These are phyloP conservation scores for Cryptomeria japonica DNA, from an alignment of 75 land plant genomes.

Conservation along the genomic window DNA sequence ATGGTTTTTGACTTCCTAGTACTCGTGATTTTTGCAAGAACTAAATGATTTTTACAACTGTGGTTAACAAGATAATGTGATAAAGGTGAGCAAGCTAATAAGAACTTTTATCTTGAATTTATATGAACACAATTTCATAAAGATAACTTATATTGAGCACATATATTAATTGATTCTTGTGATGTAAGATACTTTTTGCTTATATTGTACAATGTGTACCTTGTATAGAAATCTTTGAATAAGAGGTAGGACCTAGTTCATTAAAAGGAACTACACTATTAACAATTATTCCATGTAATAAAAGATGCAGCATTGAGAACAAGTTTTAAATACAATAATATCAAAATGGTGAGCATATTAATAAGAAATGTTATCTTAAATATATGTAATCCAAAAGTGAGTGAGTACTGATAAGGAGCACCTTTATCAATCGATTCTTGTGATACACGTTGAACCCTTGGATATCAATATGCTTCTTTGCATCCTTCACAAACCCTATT, in stretches of 20 bases:
- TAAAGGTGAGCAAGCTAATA: not conserved
- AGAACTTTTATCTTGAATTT: not conserved
- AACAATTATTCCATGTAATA: not conserved
- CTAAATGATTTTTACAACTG: too few relatives aligned
- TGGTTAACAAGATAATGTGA: not conserved
- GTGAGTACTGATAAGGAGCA: not conserved
- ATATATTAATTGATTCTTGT: constrained; percentile 94
- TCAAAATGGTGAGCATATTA: not conserved
- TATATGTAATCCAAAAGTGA: not conserved
- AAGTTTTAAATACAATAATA: not conserved
- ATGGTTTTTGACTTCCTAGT: too few relatives aligned
- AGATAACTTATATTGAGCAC: constrained; percentile 14
- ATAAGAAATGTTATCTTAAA: not conserved
- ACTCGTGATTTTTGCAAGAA: too few relatives aligned
- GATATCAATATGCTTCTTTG: constrained; percentile 79
- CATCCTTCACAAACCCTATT: constrained; percentile 96
- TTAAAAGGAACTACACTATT: not conserved
- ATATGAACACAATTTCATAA: not conserved
- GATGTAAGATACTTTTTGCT: constrained; percentile 40
- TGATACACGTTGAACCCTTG: constrained; percentile 98
- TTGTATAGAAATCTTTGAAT: not conserved
- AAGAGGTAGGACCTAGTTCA: not conserved
- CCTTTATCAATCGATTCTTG: constrained; percentile 95
- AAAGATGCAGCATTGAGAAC: not conserved
- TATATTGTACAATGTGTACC: too few relatives aligned